Base-by-base conservation (phyloP, 768 basidiomycete genomes). In the Sistotremastrum suecicum region DNA sequence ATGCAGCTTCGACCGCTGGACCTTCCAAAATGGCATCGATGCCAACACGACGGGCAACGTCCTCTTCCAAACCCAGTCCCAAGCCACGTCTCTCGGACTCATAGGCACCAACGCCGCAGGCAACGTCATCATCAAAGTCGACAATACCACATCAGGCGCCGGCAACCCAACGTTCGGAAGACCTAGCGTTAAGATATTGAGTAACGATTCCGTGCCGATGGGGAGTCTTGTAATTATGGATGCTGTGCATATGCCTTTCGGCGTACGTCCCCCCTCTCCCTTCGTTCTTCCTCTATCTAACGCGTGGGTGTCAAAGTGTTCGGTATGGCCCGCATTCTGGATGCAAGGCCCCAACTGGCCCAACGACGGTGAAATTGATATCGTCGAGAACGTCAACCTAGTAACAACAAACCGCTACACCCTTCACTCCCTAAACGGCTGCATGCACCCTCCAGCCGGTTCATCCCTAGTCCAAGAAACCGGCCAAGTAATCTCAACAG, bases 331-430 rank as follows among this genome's bases (percentile, higher is more conserved):
- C 8, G 11, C 42, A 29, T 44, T 34, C 42, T 44, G 42, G 42
- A 44, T 34, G 20, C 7, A 34, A 35, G 42, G 42, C 32, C 7
- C 11, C 9, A 7, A 8, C 42, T 8, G 38, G 31, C 42, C 42
- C 40, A 12, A 39, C 9, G 29, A 37, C 55, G 77, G 70, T 30
- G 80, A 85, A 56, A 80, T 83, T 50, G 88, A 90, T 59, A 83
- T 81, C 7, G 74, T 90, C 48, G 87, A 91, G 59, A 82, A 78
- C 34, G 79, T 90, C 50, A 90, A 91, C 60, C 57, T 71, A 42
- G 71, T 71, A 37, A 66, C 67, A 3, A 63, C 66, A 45, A 84
- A 80, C 50, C 80, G 83, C 56, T 76, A 82, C 70, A 70, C 87
- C 0, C 63, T 89, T 10, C 87, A 89, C 58, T 84, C 84, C 0